A percentile compares a stretch with the other conserved stretches of the same genome.
Conservation (phyloP, 257 asterid genomes). For the Nicotiana undulata region DNA sequence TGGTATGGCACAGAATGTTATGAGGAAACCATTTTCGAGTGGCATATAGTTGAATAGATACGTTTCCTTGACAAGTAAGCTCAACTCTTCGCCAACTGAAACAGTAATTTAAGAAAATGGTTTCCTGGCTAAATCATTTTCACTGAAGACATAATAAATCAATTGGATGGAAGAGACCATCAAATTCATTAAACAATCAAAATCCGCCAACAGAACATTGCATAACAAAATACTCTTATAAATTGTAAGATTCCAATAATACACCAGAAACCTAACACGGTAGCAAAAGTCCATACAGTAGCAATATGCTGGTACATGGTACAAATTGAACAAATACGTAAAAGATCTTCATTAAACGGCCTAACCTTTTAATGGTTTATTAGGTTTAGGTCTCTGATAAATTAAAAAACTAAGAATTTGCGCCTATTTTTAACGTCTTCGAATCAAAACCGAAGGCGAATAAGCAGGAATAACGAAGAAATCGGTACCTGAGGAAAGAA, state of each 20-base stretch:
- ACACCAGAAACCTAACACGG: not conserved
- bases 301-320: not conserved
- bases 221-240: not conserved
- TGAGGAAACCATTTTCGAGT: not conserved
- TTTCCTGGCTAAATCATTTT: not conserved
- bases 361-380: not conserved
- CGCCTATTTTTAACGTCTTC: not conserved
- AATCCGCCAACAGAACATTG: not conserved
- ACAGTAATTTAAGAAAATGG: not conserved
- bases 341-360: not conserved
- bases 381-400: not conserved
- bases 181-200: not conserved
- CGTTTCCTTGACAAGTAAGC: not conserved
- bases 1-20: not conserved
- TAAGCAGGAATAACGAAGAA: not conserved
- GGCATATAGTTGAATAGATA: not conserved
- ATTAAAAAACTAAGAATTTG: not conserved
- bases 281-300: not conserved
- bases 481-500: constrained; percentile 21
- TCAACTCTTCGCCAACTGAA: not conserved
- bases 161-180: not conserved
- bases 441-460: not conserved
- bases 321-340: not conserved
- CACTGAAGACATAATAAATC: not conserved
- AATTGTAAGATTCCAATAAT: not conserved